A percentile compares a stretch with the other conserved stretches of the same genome.
These are phyloP conservation scores for Cladosporium sp. DNA, from an alignment of 2,329 filamentous ascomycete species.

Conservation along the genomic window DNA sequence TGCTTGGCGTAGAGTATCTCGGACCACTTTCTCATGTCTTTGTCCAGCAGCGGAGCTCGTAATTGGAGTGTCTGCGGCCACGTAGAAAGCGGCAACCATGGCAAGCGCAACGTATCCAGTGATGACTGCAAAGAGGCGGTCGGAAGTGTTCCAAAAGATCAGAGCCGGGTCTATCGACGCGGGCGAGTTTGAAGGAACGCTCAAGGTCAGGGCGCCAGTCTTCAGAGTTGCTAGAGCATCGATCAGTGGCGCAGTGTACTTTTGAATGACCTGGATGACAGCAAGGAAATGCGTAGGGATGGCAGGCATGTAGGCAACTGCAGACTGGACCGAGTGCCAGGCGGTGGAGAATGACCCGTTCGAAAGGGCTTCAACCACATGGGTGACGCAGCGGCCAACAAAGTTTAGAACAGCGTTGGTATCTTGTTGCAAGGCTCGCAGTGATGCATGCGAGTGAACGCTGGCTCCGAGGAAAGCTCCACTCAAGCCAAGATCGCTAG, in stretches of 20 bases:
- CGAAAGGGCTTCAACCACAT: conserved; percentile 32
- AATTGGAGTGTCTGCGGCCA: conserved; percentile 72
- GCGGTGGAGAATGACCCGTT: conserved; percentile 28
- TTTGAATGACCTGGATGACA: conserved; percentile 23
- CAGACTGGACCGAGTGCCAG: conserved; percentile 22
- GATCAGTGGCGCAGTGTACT: conserved; percentile 27
- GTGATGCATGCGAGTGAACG: conserved; percentile 34
- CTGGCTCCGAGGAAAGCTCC: conserved; percentile 32
- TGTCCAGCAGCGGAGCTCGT: conserved; percentile 60
- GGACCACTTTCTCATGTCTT: conserved; percentile 70
- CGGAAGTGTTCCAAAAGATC: conserved; percentile 51
- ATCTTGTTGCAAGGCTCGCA: conserved; percentile 31
- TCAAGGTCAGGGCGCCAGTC: conserved; percentile 30
- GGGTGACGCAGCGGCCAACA: conserved; percentile 29
- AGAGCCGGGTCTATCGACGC: conserved; percentile 40
- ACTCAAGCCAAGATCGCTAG: conserved; percentile 28
- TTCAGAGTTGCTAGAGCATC: conserved; percentile 27
- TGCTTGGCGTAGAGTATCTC: conserved; percentile 85
- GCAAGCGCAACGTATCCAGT: conserved; percentile 80
- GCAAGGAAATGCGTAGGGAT: conserved; percentile 2
- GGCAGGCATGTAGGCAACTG: conserved; percentile 23
- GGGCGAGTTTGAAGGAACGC: conserved; percentile 13
- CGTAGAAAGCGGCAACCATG: conserved; percentile 73
- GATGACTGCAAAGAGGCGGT: conserved; percentile 71
- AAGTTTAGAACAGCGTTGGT: conserved; percentile 29